Conservation (phyloP, 768 basidiomycete genomes). For the Boletus speciosus region DNA sequence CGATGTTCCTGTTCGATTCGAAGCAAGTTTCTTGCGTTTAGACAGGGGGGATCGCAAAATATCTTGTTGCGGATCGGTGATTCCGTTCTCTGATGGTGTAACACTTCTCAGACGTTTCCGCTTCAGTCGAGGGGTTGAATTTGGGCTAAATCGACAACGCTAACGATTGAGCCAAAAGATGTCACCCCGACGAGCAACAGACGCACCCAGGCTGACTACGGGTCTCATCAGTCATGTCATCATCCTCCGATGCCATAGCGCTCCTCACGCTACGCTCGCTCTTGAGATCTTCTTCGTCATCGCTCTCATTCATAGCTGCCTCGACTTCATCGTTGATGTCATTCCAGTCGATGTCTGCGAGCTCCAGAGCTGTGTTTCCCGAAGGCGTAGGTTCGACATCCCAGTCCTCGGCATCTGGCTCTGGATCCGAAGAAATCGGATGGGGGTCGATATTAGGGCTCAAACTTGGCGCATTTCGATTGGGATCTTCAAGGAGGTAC, state of each 20-base stretch:
- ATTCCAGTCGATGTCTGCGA: conserved; percentile 73
- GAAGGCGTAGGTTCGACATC: conserved; percentile 43
- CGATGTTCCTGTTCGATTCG: conserved; percentile 62
- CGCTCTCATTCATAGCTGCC: conserved; percentile 79
- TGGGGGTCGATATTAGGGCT: conserved; percentile 46
- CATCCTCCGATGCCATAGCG: conserved; percentile 49
- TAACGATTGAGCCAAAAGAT: conserved; percentile 4
- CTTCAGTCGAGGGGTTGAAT: conserved; percentile 42
- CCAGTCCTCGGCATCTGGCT: conserved; percentile 69
- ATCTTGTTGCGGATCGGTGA: conserved; percentile 38
- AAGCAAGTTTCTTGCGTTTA: conserved; percentile 75
- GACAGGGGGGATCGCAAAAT: conserved; percentile 64
- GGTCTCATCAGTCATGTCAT: conserved; percentile 44
- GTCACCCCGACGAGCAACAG: conserved; percentile 20
- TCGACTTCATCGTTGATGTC: conserved; percentile 86
- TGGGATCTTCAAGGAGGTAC: conserved; percentile 68
- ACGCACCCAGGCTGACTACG: conserved; percentile 45
- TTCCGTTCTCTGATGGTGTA: conserved; percentile 63
- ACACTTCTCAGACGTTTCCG: conserved; percentile 71
- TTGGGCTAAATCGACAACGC: conserved; percentile 31
- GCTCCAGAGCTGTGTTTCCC: conserved; percentile 39
- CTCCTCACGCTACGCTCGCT: conserved; percentile 42
- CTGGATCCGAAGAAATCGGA: conserved; percentile 62
- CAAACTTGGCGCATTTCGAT: conserved; percentile 36
- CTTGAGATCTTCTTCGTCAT: conserved; percentile 45